phyloP scores from a whole-genome alignment of 169 alveolate species.

The Ichthyophthirius multifiliis region DNA sequence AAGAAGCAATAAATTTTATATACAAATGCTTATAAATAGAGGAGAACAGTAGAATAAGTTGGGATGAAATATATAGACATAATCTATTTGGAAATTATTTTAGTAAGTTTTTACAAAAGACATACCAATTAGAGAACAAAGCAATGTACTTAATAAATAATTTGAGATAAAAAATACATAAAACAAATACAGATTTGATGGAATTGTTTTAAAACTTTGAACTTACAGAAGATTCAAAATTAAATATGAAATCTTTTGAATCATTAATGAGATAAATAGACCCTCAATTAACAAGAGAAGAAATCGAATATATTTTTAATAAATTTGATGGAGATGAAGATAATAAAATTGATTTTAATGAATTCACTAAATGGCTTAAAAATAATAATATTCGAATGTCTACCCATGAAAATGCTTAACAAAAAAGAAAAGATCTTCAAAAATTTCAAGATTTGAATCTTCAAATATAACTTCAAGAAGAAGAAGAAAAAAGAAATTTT shows the following conservation, averaged over 20 bases:
- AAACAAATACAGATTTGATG: slow-evolving; percentile 18
- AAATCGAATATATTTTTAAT: slow-evolving; percentile 36
- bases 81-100: slow-evolving; percentile 28
- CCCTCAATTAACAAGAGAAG: slow-evolving; percentile 23
- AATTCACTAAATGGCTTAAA: slow-evolving; percentile 32
- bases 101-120: slow-evolving; percentile 8
- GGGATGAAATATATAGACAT: slow-evolving; percentile 44
- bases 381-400: slow-evolving; percentile 34
- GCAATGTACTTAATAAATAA: slow-evolving; percentile 32
- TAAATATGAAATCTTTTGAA: slow-evolving; percentile 16
- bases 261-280: slow-evolving; percentile 24
- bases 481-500: too few species aligned
- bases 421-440: slow-evolving; percentile 6
- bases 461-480: too few species aligned
- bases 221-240: slow-evolving; percentile 15
- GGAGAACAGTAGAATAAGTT: slow-evolving; percentile 29
- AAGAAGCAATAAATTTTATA: slow-evolving; percentile 21
- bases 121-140: slow-evolving; percentile 23
- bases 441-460: too few species aligned
- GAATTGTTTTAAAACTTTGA: slow-evolving; percentile 33
- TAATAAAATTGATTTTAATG: slow-evolving; percentile 29
- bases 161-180: slow-evolving; percentile 30
- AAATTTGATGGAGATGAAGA: slow-evolving; percentile 42
- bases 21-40: slow-evolving; percentile 14
- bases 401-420: not conserved